Evolutionary conservation across 257 asterid genomes (phyloP), one percentile per base, ranked within the genome.

Genomic region (Capsicum chinense): DNA sequence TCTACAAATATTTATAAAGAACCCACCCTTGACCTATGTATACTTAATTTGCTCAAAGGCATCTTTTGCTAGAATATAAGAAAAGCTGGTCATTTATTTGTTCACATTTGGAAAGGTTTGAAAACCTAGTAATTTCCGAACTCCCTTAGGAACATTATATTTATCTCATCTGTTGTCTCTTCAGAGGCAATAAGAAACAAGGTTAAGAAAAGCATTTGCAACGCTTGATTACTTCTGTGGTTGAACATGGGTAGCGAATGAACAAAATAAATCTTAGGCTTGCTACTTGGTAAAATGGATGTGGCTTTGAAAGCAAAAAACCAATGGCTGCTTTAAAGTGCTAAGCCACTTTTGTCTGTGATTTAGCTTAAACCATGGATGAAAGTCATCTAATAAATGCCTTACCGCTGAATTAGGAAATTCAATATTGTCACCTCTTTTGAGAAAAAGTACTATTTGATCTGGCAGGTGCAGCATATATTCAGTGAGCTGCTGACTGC

Each of bases 401-500:
- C 56, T 52, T 48, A 21, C 7, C 8, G 12, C 81, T 52, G 13
- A 50, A 50, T 21, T 74, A 54, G 62, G 19, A 21, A 16, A 74
- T 50, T 7, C 44, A 74, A 15, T 74, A 4, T 74, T 74, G 44
- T 50, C 62, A 13, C 60, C 12, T 48, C 7, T 74, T 74, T 74
- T 54, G 47, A 48, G 58, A 74, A 73, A 37, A 39, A 39, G 78
- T 68, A 39, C 6, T 48, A 19, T 48, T 3, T 74, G 52, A 67
- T 59, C 80, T 87, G 47, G 64, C 92, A 96, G 98, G 89, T 94
- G 85, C 98, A 93, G 87, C 97, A 97, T 84, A 63, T 87, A 59
- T 96, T 96, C 85, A 71, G 88, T 69, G 93, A 93, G 89, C 90
- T 96, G 86, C 85, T 96, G 73, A 88, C 85, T 84, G 93, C 98